Evolutionary conservation across 768 basidiomycete species (phyloP).

Genomic region (Russula earlei): DNA sequence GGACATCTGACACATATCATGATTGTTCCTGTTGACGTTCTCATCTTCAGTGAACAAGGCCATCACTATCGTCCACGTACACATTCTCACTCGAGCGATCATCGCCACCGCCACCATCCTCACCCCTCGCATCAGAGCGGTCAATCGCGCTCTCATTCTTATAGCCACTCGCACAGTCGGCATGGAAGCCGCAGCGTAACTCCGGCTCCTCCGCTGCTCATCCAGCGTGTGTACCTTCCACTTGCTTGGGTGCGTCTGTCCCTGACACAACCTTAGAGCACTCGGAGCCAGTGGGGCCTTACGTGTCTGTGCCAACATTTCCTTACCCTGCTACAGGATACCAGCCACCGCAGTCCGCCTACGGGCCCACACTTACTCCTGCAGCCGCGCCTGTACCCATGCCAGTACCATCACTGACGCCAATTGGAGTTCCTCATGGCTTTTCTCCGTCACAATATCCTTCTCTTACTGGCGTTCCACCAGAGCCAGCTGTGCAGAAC

Average conservation of each 20-base stretch:
- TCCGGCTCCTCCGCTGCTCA: slow-evolving; percentile 4
- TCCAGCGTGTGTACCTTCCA: neutral
- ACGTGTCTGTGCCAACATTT: neutral
- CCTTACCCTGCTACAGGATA: neutral
- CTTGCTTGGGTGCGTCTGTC: neutral
- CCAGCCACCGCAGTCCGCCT: neutral
- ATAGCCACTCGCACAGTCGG: neutral
- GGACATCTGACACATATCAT: neutral
- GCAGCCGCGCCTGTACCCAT: neutral
- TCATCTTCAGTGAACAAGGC: slow-evolving; percentile 3
- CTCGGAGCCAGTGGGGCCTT: slow-evolving; percentile 3
- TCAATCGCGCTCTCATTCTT: slow-evolving; percentile 8
- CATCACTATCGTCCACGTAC: slow-evolving; percentile 23
- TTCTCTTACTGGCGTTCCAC: neutral
- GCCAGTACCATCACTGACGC: neutral
- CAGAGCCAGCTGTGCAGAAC: neutral
- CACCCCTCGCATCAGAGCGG: neutral
- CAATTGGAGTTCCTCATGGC: neutral
- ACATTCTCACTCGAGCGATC: slow-evolving; percentile 12
- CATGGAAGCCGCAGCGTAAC: neutral
- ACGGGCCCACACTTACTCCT: neutral
- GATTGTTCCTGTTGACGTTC: neutral
- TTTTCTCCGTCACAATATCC: neutral
- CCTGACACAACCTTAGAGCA: neutral
- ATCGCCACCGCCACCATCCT: neutral